These are phyloP conservation scores for Aspergillus oerlinghausenensis DNA, from an alignment of 2,329 filamentous ascomycete species.

Conservation along the genomic window DNA sequence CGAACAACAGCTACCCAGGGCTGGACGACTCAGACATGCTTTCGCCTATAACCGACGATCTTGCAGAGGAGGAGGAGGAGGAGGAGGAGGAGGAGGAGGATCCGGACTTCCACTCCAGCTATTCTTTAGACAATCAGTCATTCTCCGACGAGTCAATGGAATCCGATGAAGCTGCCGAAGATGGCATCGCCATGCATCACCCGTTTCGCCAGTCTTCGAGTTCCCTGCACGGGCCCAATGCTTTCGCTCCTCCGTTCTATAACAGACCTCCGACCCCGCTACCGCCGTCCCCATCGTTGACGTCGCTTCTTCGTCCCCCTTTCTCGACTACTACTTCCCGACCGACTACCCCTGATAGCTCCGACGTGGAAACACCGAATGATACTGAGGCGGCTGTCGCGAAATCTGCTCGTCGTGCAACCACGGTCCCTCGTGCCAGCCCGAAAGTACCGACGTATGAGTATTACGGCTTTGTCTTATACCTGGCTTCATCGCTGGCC, in stretches of 20 bases:
- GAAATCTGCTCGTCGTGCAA: slow-evolving; percentile 54
- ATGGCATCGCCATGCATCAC: slow-evolving; percentile 30
- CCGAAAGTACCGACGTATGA: slow-evolving; percentile 98
- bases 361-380: slow-evolving; percentile 70
- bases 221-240: slow-evolving; percentile 40
- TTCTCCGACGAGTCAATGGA: slow-evolving; percentile 32
- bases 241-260: slow-evolving; percentile 84
- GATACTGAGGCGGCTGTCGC: slow-evolving; percentile 59
- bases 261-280: slow-evolving; percentile 92
- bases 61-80: slow-evolving; percentile 31
- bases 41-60: slow-evolving; percentile 25
- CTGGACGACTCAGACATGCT: slow-evolving; percentile 26
- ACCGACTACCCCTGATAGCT: slow-evolving; percentile 89
- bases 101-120: slow-evolving; percentile 44
- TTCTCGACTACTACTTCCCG: slow-evolving; percentile 67
- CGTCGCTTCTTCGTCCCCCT: slow-evolving; percentile 74
- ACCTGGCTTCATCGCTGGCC: slow-evolving; percentile 77
- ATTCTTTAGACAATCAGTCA: slow-evolving; percentile 37
- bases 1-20: slow-evolving; percentile 14
- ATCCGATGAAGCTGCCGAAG: slow-evolving; percentile 28
- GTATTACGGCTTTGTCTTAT: slow-evolving; percentile 97
- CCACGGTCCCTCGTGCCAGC: slow-evolving; percentile 72
- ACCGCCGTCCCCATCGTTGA: slow-evolving; percentile 86
- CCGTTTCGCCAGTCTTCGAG: slow-evolving; percentile 39
- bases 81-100: slow-evolving; percentile 39